phyloP scores from a whole-genome alignment of 768 basidiomycete genomes.

The Chalciporus pseudorubinellus region DNA sequence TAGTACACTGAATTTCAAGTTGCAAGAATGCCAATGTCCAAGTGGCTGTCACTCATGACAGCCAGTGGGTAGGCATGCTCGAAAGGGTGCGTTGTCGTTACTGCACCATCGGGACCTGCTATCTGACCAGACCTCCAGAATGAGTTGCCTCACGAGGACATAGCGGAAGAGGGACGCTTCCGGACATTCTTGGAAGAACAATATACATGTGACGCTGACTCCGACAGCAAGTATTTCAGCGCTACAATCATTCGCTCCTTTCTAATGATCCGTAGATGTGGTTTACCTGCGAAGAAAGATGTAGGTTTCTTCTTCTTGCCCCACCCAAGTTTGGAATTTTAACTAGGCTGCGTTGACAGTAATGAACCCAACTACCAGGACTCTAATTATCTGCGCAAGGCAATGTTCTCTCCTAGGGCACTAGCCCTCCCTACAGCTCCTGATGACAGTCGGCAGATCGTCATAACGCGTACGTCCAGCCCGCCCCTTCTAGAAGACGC shows the following conservation, averaged over 20 bases:
- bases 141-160: not conserved
- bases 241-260: not conserved
- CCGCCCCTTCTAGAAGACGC: too few species aligned
- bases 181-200: not conserved
- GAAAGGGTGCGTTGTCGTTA: not conserved
- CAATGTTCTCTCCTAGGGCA: not conserved
- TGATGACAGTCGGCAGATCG: not conserved
- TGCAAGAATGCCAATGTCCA: not conserved
- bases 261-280: not conserved
- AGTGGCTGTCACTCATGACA: slow-evolving; percentile 11
- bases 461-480: slow-evolving; percentile 5
- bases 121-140: not conserved
- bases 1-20: not conserved
- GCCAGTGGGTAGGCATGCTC: slow-evolving; percentile 10
- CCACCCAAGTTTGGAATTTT: not conserved
- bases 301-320: not conserved
- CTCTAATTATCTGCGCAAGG: not conserved
- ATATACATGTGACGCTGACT: not conserved
- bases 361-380: not conserved
- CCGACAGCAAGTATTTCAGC: not conserved
- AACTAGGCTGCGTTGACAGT: not conserved
- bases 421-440: not conserved
- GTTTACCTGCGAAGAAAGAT: slow-evolving; percentile 1
- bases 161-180: not conserved
- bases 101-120: not conserved